These are phyloP conservation scores for Tylopilus cervinicoccineus DNA, from an alignment of 768 basidiomycete genomes.

Conservation along the genomic window DNA sequence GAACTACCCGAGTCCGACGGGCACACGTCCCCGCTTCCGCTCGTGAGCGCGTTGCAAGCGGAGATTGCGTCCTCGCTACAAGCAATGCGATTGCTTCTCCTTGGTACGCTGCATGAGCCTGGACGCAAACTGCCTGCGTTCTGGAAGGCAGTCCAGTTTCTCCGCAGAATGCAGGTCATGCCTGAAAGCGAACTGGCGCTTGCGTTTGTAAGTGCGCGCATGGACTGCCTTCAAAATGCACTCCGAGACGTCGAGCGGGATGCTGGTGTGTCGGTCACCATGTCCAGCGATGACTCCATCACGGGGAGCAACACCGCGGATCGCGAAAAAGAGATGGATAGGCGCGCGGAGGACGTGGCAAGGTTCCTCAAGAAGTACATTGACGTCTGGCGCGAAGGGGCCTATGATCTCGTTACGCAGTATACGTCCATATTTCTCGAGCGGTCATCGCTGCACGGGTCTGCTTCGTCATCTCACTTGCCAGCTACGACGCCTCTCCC, in stretches of 20 bases:
- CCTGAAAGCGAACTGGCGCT: constrained; percentile 79
- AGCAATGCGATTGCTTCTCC: constrained; percentile 71
- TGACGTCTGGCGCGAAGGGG: constrained; percentile 88
- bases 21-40: constrained; percentile 16
- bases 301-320: constrained; percentile 23
- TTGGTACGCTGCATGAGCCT: constrained; percentile 76
- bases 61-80: constrained; percentile 64
- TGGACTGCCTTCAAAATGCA: constrained; percentile 55
- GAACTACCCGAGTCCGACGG: constrained; percentile 46
- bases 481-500: constrained; percentile 19
- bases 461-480: constrained; percentile 17
- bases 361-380: constrained; percentile 83
- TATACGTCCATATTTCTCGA: constrained; percentile 88
- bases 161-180: constrained; percentile 74
- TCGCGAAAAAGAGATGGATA: constrained; percentile 45
- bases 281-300: constrained; percentile 12
- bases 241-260: constrained; percentile 50
- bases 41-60: constrained; percentile 49
- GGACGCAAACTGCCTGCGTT: constrained; percentile 81
- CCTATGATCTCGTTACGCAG: constrained; percentile 89
- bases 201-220: constrained; percentile 75
- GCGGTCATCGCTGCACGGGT: constrained; percentile 37
- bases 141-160: constrained; percentile 86
- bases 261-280: constrained; percentile 33
- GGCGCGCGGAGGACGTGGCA: constrained; percentile 67